These are phyloP conservation scores for Penicillium sp. DNA, from an alignment of 2,329 filamentous ascomycete species.

Conservation along the genomic window DNA sequence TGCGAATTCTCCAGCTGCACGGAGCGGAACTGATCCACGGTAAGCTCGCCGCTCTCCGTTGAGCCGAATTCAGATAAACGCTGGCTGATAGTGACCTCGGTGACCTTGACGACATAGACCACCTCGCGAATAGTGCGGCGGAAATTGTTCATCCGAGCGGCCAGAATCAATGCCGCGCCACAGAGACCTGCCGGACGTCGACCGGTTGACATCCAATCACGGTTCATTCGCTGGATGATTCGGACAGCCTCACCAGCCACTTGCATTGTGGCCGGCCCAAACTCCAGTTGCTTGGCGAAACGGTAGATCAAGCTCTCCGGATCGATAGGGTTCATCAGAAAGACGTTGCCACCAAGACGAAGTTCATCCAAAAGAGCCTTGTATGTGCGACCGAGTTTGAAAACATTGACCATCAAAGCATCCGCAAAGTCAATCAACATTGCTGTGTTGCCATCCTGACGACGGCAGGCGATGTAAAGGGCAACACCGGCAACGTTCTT, in stretches of 20 bases:
- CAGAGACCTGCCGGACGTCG: constrained; percentile 91
- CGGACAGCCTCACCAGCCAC: constrained; percentile 87
- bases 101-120: constrained; percentile 97
- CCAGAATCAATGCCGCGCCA: constrained; percentile 90
- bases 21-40: constrained; percentile 76
- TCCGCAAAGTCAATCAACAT: constrained; percentile 98
- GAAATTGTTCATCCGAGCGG: constrained; percentile 97
- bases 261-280: constrained; percentile 75
- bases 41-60: constrained; percentile 80
- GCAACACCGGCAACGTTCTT: constrained; percentile 87
- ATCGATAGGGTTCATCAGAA: constrained; percentile 74
- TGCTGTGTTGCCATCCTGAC: constrained; percentile 74
- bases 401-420: constrained; percentile 81
- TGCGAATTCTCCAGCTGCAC: constrained; percentile 64
- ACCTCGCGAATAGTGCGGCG: constrained; percentile 89
- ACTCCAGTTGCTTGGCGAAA: constrained; percentile 90
- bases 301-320: constrained; percentile 89
- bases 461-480: constrained; percentile 84
- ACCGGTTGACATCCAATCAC: constrained; percentile 96
- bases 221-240: constrained; percentile 88
- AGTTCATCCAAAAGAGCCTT: constrained; percentile 72
- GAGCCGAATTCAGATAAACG: constrained; percentile 89
- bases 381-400: constrained; percentile 86
- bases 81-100: constrained; percentile 87
- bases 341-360: constrained; percentile 57